Evolutionary conservation across 345 rosid genomes (phyloP).

Genomic region (Gossypium bickii): DNA sequence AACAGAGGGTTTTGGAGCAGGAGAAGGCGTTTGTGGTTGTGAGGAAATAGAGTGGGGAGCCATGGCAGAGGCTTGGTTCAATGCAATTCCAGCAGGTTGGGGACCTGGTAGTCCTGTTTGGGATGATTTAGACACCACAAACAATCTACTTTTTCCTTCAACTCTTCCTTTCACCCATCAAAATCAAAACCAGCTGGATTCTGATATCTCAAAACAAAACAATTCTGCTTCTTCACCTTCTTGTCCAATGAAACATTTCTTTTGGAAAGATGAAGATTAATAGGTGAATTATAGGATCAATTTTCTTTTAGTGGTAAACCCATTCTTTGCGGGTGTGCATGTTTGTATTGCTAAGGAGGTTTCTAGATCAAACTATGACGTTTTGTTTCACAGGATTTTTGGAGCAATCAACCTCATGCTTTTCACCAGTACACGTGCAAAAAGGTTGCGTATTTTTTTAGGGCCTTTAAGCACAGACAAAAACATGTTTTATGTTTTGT

Average conservation of each 20-base stretch:
- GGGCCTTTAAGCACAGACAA: too few relatives aligned
- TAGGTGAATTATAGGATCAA: too few relatives aligned
- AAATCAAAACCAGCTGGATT: conserved; percentile 27
- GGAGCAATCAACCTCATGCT: too few relatives aligned
- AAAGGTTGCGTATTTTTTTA: too few relatives aligned
- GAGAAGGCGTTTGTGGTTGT: conserved; percentile 15
- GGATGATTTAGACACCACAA: conserved; percentile 76
- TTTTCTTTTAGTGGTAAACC: too few relatives aligned
- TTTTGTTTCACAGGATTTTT: too few relatives aligned
- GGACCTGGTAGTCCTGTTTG: conserved; percentile 93
- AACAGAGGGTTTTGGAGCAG: conserved; percentile 12
- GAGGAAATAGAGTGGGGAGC: conserved; percentile 69
- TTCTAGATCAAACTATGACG: too few relatives aligned
- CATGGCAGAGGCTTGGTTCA: conserved; percentile 61
- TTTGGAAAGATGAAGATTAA: conserved; percentile 52
- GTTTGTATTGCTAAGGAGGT: too few relatives aligned
- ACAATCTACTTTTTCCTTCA: conserved; percentile 45
- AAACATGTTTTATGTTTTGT: too few relatives aligned
- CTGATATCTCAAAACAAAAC: conserved; percentile 10
- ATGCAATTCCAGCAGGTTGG: conserved; percentile 80
- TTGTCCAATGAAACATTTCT: conserved; percentile 59
- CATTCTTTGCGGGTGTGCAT: too few relatives aligned
- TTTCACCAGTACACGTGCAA: too few relatives aligned
- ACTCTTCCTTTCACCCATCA: conserved; percentile 40
- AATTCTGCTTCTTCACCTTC: conserved; percentile 39